Evolutionary conservation across 805 yeast genomes (phyloP).

Genomic region (Hanseniaspora valbyensis): DNA sequence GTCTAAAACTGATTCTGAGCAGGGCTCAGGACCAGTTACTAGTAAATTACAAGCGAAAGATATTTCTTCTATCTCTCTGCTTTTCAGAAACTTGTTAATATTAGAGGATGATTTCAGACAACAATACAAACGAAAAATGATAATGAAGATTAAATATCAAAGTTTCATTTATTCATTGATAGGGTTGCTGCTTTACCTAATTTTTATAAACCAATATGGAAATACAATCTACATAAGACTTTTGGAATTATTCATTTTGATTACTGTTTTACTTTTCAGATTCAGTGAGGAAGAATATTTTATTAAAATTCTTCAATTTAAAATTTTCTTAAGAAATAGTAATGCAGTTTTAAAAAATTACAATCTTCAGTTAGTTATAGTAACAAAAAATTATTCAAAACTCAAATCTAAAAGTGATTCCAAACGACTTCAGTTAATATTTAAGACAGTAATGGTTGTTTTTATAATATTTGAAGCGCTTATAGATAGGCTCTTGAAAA

Average conservation of each 20-base stretch:
- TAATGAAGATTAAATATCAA: constrained; percentile 41
- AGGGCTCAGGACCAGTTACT: not conserved
- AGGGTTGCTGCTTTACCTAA: constrained; percentile 25
- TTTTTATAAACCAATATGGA: constrained; percentile 12
- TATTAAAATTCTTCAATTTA: constrained; percentile 9
- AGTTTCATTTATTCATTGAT: constrained; percentile 33
- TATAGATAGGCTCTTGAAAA: constrained; percentile 8
- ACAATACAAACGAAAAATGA: constrained; percentile 64
- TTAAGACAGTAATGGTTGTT: constrained; percentile 13
- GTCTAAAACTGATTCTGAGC: not conserved
- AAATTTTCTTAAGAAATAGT: constrained; percentile 7
- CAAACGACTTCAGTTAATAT: constrained; percentile 8
- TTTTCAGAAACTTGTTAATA: constrained; percentile 69
- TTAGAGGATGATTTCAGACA: constrained; percentile 76
- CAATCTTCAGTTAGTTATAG: constrained; percentile 5
- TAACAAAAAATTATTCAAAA: constrained; percentile 12
- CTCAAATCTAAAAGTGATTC: constrained; percentile 8
- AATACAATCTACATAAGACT: constrained; percentile 10
- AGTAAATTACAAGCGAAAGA: constrained; percentile 19
- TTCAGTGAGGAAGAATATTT: constrained; percentile 13
- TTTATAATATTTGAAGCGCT: constrained; percentile 8
- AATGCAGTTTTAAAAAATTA: constrained; percentile 4
- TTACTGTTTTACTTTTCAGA: constrained; percentile 10
- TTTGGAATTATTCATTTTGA: constrained; percentile 6
- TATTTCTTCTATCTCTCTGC: constrained; percentile 50